phyloP scores from a whole-genome alignment of 768 basidiomycete genomes.

The Tricholoma matsutake region DNA sequence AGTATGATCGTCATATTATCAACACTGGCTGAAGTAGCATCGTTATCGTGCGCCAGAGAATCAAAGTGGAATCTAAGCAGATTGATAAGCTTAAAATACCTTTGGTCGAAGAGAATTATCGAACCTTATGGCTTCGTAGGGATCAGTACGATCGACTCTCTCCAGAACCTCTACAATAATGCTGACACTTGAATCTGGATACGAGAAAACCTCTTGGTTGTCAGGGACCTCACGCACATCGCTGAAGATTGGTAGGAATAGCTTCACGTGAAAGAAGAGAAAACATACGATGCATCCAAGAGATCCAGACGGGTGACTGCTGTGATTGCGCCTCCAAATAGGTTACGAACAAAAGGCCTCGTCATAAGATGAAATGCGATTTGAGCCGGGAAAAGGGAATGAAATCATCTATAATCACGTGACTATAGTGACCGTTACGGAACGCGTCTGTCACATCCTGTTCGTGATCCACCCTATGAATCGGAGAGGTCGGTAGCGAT shows the following conservation, averaged over 20 bases:
- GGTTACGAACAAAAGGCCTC: conserved; percentile 33
- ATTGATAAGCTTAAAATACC: conserved; percentile 11
- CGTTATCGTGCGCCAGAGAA: conserved; percentile 89
- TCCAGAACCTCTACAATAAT: conserved; percentile 84
- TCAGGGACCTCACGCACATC: conserved; percentile 84
- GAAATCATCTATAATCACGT: conserved; percentile 11
- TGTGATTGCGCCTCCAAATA: conserved; percentile 89
- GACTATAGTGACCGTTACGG: conserved; percentile 17
- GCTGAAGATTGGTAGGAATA: conserved; percentile 23
- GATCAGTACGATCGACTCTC: conserved; percentile 56
- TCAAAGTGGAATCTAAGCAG: conserved; percentile 82
- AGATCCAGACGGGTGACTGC: conserved; percentile 52
- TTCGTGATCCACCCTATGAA: too few species aligned
- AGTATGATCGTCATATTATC: conserved; percentile 34
- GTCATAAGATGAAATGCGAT: conserved; percentile 8
- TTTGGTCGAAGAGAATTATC: not conserved
- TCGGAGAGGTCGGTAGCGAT: too few species aligned
- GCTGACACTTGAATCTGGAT: conserved; percentile 62
- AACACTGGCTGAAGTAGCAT: conserved; percentile 53
- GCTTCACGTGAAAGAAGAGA: not conserved
- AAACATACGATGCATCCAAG: conserved; percentile 83
- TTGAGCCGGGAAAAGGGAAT: too few species aligned
- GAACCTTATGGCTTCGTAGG: conserved; percentile 62
- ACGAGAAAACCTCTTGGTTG: conserved; percentile 90
- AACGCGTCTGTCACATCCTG: conserved; percentile 29